Conservation (phyloP, 2,329 filamentous ascomycete genomes). For the Cladosporium sp. region DNA sequence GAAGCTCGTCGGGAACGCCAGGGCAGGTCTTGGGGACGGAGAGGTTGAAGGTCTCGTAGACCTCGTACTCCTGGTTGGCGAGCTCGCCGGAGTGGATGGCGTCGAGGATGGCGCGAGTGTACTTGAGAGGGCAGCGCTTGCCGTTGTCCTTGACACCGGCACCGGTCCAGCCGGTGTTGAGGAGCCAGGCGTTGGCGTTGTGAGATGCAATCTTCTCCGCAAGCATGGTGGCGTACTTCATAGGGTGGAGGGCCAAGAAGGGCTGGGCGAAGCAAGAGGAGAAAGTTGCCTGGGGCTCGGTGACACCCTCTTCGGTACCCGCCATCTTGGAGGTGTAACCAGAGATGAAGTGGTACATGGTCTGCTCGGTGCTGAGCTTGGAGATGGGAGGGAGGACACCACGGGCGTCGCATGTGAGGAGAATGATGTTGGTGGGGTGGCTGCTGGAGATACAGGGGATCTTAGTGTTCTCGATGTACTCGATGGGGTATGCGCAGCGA, state of each 20-base stretch:
- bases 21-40: slow-evolving; percentile 90
- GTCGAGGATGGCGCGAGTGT: slow-evolving; percentile 97
- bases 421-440: slow-evolving; percentile 96
- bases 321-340: slow-evolving; percentile 99
- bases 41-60: slow-evolving; percentile 95
- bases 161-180: slow-evolving; percentile 98
- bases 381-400: slow-evolving; percentile 97
- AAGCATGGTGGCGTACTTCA: slow-evolving; percentile 98
- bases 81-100: slow-evolving; percentile 97
- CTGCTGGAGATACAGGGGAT: slow-evolving; percentile 86
- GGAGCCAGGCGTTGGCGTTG: slow-evolving; percentile 95
- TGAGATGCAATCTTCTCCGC: slow-evolving; percentile 96
- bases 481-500: slow-evolving; percentile 96
- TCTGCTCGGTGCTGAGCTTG: slow-evolving; percentile 90
- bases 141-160: slow-evolving; percentile 87
- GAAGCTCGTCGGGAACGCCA: slow-evolving; percentile 83
- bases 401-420: slow-evolving; percentile 95
- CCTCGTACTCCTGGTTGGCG: slow-evolving; percentile 89
- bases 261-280: slow-evolving; percentile 99
- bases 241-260: slow-evolving; percentile 97
- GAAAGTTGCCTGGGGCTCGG: slow-evolving; percentile 97
- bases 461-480: slow-evolving; percentile 99
- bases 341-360: slow-evolving; percentile 99
- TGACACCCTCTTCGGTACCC: slow-evolving; percentile 94
- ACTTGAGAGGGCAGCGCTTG: slow-evolving; percentile 96